These are phyloP conservation scores for Trichoderma sp. DNA, from an alignment of 2,329 filamentous ascomycete genomes.

Conservation along the genomic window DNA sequence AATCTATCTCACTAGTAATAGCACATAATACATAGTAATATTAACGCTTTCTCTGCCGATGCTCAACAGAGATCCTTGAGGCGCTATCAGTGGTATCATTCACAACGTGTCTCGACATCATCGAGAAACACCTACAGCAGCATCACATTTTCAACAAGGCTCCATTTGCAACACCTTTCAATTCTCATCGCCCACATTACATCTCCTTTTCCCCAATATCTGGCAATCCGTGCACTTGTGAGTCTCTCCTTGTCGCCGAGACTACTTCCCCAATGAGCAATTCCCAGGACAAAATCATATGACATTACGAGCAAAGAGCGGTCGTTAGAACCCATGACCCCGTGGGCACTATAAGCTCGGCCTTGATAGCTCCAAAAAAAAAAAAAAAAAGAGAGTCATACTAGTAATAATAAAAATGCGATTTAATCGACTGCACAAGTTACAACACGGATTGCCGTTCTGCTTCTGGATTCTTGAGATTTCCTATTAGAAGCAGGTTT, in stretches of 20 bases:
- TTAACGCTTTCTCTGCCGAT: too few species aligned
- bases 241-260: not conserved
- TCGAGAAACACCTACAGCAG: not conserved
- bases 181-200: not conserved
- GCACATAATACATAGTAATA: too few species aligned
- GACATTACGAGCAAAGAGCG: slow-evolving; percentile 3
- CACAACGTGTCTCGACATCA: not conserved
- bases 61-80: too few species aligned
- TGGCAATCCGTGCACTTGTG: slow-evolving; percentile 5
- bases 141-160: not conserved
- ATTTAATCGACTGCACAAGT: not conserved
- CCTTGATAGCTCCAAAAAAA: not conserved
- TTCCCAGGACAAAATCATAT: slow-evolving; percentile 4
- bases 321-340: not conserved
- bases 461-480: not conserved
- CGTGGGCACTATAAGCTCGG: not conserved
- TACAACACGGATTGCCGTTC: not conserved
- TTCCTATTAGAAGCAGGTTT: not conserved
- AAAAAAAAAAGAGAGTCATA: slow-evolving; percentile 1
- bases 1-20: too few species aligned
- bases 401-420: slow-evolving; percentile 1
- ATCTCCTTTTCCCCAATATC: not conserved
- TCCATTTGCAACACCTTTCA: slow-evolving; percentile 1
- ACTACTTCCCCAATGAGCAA: slow-evolving; percentile 1
- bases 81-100: not conserved